Conservation (phyloP, 1,284 basidiomycete genomes). For the Ustilago bromivora region DNA sequence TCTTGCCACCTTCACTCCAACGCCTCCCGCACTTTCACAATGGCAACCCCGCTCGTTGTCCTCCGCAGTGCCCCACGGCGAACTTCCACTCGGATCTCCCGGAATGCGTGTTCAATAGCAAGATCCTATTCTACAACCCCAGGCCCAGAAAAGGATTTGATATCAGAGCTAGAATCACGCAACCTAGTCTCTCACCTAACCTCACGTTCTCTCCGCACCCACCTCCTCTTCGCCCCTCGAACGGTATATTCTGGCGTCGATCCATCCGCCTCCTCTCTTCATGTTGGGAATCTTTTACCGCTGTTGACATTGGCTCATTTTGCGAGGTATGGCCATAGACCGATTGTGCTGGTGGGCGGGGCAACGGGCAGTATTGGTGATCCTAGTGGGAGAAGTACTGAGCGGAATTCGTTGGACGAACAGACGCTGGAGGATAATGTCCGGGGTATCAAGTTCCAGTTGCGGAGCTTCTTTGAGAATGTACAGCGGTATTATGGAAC, state of each 20-base stretch:
- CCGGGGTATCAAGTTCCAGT: conserved; percentile 76
- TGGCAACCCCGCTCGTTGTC: not conserved
- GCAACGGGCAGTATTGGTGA: conserved; percentile 97
- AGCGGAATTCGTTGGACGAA: conserved; percentile 79
- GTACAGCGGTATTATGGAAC: conserved; percentile 69
- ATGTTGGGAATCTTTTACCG: conserved; percentile 93
- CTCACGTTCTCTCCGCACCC: conserved; percentile 42
- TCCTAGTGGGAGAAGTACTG: conserved; percentile 87
- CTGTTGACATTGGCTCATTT: conserved; percentile 89
- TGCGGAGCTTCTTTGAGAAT: conserved; percentile 79
- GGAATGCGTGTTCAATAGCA: too few relatives aligned
- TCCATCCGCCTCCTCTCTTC: conserved; percentile 87
- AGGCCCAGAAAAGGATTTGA: conserved; percentile 7
- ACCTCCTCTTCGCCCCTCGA: conserved; percentile 33
- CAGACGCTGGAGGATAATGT: conserved; percentile 79
- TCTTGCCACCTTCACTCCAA: not conserved
- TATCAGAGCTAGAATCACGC: conserved; percentile 44
- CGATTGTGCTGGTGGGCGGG: conserved; percentile 76
- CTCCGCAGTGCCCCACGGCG: not conserved
- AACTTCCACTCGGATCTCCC: not conserved
- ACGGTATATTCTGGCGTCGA: conserved; percentile 91
- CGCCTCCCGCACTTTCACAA: not conserved
- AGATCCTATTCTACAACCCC: not conserved
- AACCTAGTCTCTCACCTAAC: conserved; percentile 50
- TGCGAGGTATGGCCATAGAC: conserved; percentile 81